Evolutionary conservation across 2,329 filamentous ascomycete species (phyloP).

Genomic region (Ceratocystiopsis sp.): DNA sequence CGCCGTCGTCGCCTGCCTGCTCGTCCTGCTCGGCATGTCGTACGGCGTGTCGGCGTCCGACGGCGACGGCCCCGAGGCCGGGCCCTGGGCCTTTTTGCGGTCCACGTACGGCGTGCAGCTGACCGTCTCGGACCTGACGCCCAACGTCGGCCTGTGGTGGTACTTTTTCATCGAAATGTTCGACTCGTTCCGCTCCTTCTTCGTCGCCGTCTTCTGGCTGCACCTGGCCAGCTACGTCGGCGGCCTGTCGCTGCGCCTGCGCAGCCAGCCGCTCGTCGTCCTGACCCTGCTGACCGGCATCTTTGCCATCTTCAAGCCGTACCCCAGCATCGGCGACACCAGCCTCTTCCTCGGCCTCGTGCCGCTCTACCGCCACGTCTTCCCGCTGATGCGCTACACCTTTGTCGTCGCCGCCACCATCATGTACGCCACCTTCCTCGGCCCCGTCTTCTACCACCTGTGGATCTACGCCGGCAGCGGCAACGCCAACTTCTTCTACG

Average conservation of each 20-base stretch:
- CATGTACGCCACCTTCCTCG: conserved; percentile 74
- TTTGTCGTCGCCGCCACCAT: conserved; percentile 73
- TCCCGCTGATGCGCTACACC: conserved; percentile 83
- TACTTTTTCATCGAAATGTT: conserved; percentile 99
- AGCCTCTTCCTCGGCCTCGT: conserved; percentile 72
- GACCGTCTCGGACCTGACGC: conserved; percentile 77
- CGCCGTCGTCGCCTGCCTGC: conserved; percentile 37
- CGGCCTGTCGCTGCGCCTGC: conserved; percentile 66
- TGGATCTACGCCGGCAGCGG: conserved; percentile 98
- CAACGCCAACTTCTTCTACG: conserved; percentile 99
- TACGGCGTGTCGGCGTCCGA: conserved; percentile 39
- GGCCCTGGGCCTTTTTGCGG: conserved; percentile 72
- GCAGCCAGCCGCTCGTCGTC: conserved; percentile 73
- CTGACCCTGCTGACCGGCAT: conserved; percentile 73
- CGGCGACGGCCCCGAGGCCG: conserved; percentile 18
- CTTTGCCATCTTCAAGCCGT: conserved; percentile 92
- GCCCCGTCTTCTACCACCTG: conserved; percentile 87
- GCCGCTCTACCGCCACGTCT: conserved; percentile 77
- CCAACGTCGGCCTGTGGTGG: conserved; percentile 96
- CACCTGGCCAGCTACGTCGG: conserved; percentile 83
- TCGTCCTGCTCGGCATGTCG: conserved; percentile 51
- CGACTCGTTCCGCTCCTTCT: conserved; percentile 92
- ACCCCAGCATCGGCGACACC: conserved; percentile 82
- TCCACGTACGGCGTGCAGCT: conserved; percentile 91
- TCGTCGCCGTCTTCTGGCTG: conserved; percentile 94